Evolutionary conservation across 2,329 filamentous ascomycete genomes (phyloP), one percentile per base, ranked within the genome.

Genomic region (Claviceps paspali): DNA sequence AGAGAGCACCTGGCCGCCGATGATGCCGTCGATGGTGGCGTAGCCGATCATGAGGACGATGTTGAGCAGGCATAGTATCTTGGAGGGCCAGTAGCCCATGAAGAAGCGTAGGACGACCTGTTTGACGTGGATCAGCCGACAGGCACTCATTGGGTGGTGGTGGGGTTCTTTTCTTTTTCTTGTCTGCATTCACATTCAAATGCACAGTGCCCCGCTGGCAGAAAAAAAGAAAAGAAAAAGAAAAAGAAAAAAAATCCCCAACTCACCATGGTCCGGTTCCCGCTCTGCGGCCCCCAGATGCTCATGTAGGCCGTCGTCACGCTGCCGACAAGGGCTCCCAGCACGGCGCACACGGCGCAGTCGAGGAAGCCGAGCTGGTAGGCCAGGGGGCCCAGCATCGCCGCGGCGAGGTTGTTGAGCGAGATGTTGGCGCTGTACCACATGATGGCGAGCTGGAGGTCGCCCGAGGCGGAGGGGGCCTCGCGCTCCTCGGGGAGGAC

Each of bases 21-120:
- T 81, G 43, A 91, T 86, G 38, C 74, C 71, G 51, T 91, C 88
- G 45, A 86, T 76, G 0, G 77, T 68, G 4, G 77, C 78, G 76
- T 83, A 88, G 35, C 82, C 82, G 53, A 86, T 76, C 47, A 79
- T 57, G 36, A 79, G 79, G 51, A 83, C 72, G 68, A 54, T 43
- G 35, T 50, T 52, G 14, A 53, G 49, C 7, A 52, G 38, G 3
- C 51, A 53, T 0, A 52, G 45, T 1, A 56, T 44, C 37, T 56
- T 56, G n/a, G 48, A 45, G 1, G 54, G 54, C 54, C 54, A 76
- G 57, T 73, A 82, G 7, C 82, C 82, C 52, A 85, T 86, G 59
- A 69, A 86, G 59, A 79, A 86, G 26, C 82, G 67, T 9, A 78
- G 76, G n/a, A 87, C 64, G 1, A 86, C 54, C 54, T 56, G 17